phyloP scores from a whole-genome alignment of 495 filamentous ascomycete genomes.

The Penicillium salamii region DNA sequence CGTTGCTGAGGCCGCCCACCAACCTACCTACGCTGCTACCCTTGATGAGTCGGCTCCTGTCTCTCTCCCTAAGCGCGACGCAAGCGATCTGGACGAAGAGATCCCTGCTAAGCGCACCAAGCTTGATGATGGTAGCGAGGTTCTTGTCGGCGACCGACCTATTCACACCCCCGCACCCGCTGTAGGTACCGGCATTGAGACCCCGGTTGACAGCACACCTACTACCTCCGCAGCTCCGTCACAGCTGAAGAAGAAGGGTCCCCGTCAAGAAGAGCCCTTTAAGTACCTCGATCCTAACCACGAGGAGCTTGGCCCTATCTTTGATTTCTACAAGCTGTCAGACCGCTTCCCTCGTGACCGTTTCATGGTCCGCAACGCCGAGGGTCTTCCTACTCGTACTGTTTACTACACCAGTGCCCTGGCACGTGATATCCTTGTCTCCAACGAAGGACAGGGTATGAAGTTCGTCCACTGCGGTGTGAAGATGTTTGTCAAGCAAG shows the following conservation, averaged over 20 bases:
- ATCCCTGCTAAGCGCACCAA: slow-evolving; percentile 47
- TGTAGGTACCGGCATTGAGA: slow-evolving; percentile 36
- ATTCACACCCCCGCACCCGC: slow-evolving; percentile 47
- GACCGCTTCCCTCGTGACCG: slow-evolving; percentile 80
- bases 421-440: slow-evolving; percentile 72
- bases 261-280: slow-evolving; percentile 79
- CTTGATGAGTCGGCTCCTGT: slow-evolving; percentile 21
- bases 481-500: slow-evolving; percentile 98
- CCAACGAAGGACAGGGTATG: slow-evolving; percentile 84
- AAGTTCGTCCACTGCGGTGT: slow-evolving; percentile 96
- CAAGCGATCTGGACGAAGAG: slow-evolving; percentile 40
- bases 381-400: slow-evolving; percentile 75
- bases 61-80: slow-evolving; percentile 36
- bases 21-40: slow-evolving; percentile 38
- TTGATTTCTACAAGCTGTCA: slow-evolving; percentile 77
- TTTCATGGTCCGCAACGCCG: slow-evolving; percentile 92
- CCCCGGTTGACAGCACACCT: slow-evolving; percentile 33
- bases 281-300: slow-evolving; percentile 77
- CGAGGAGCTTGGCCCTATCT: slow-evolving; percentile 69
- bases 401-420: slow-evolving; percentile 94
- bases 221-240: slow-evolving; percentile 25
- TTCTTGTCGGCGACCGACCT: slow-evolving; percentile 46
- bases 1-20: slow-evolving; percentile 39
- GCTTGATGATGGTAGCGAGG: slow-evolving; percentile 45
- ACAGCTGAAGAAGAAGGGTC: slow-evolving; percentile 41